Evolutionary conservation across 768 basidiomycete genomes (phyloP).

Genomic region (Tulasnella sp.): DNA sequence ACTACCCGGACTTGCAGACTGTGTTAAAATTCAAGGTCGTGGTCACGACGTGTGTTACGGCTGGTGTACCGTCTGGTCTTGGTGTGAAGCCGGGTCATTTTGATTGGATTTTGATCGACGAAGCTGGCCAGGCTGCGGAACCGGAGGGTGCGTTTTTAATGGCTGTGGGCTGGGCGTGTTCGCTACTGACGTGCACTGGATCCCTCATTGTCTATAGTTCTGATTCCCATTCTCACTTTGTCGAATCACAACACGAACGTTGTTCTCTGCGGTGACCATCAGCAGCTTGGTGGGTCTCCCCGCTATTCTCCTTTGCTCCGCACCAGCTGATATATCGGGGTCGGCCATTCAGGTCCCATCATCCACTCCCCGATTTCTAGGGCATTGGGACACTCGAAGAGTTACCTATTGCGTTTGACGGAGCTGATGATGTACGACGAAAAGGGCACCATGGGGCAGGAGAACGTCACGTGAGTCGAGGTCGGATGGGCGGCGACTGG

Average conservation of each 20-base stretch:
- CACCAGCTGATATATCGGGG: conserved; percentile 24
- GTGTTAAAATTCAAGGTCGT: conserved; percentile 41
- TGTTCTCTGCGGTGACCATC: conserved; percentile 34
- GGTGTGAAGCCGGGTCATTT: conserved; percentile 49
- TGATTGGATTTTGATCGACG: conserved; percentile 54
- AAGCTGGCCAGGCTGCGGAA: conserved; percentile 57
- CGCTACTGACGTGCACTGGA: not conserved
- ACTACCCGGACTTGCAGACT: not conserved
- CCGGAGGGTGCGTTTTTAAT: conserved; percentile 33
- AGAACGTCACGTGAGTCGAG: conserved; percentile 29
- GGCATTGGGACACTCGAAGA: conserved; percentile 28
- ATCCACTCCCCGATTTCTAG: conserved; percentile 29
- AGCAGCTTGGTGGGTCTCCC: conserved; percentile 31
- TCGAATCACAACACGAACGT: conserved; percentile 32
- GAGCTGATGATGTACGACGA: conserved; percentile 28
- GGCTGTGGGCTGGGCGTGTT: not conserved
- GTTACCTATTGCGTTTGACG: conserved; percentile 35
- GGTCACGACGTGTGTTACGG: conserved; percentile 52
- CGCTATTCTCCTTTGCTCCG: not conserved
- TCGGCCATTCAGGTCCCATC: conserved; percentile 28
- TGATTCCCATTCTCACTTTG: conserved; percentile 37
- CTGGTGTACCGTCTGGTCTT: conserved; percentile 40
- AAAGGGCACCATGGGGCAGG: conserved; percentile 14
- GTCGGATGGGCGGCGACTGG: not conserved
- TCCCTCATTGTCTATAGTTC: conserved; percentile 24